Evolutionary conservation across 2,329 filamentous ascomycete genomes (phyloP).

Genomic region (Herpotrichia juniperi): DNA sequence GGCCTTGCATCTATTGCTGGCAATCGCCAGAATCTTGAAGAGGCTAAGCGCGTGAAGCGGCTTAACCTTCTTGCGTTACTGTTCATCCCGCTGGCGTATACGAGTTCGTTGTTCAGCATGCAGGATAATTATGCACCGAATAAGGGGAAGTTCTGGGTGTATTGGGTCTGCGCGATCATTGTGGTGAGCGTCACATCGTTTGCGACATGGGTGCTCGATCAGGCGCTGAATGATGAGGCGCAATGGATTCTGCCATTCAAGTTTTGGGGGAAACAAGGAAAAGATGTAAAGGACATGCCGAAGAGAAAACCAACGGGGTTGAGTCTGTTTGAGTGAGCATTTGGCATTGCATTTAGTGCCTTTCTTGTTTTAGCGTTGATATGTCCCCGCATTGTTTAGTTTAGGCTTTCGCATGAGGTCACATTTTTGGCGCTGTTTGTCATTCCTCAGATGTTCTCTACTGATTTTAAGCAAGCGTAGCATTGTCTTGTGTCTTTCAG

Average conservation of each 20-base stretch:
- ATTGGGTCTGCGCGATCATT: conserved; percentile 37
- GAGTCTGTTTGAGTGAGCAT: not conserved
- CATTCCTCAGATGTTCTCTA: no score
- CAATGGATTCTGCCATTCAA: conserved; percentile 26
- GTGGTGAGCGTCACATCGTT: conserved; percentile 30
- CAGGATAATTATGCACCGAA: conserved; percentile 37
- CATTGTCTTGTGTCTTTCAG: no score
- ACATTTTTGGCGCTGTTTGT: no score
- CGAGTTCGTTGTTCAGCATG: conserved; percentile 41
- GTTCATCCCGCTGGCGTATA: conserved; percentile 43
- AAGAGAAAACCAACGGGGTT: not conserved
- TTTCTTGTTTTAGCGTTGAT: no score
- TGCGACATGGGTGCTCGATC: conserved; percentile 32
- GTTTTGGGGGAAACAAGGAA: not conserved
- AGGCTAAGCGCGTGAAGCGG: conserved; percentile 42
- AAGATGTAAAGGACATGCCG: no score
- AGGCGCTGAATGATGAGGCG: conserved; percentile 34
- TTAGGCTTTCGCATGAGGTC: no score
- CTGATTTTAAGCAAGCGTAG: no score
- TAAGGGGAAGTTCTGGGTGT: conserved; percentile 35
- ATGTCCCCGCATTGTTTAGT: no score
- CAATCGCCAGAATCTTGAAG: conserved; percentile 41
- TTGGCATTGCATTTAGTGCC: no score
- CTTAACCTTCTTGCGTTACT: conserved; percentile 39
- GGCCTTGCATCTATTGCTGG: conserved; percentile 41